These are phyloP conservation scores for Wickerhamiella sorbophila DNA, from an alignment of 805 yeast genomes.

Conservation along the genomic window DNA sequence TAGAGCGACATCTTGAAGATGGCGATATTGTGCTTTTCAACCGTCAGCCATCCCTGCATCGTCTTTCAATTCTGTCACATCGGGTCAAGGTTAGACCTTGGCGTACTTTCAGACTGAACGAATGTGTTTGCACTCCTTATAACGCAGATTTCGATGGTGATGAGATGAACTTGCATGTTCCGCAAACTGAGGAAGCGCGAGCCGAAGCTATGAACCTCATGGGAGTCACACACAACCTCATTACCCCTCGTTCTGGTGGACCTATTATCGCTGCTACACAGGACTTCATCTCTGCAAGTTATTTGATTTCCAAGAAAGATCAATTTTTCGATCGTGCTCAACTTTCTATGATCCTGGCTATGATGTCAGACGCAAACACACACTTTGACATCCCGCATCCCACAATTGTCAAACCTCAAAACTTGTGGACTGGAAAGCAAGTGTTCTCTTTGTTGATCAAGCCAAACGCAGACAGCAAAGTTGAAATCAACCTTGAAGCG, in stretches of 20 bases:
- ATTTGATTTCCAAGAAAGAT: constrained; percentile 82
- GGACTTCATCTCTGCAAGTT: constrained; percentile 96
- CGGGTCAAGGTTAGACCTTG: constrained; percentile 98
- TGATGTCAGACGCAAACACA: constrained; percentile 87
- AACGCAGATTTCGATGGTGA: constrained; percentile 99
- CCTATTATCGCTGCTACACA: constrained; percentile 99
- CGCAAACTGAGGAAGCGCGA: constrained; percentile 96
- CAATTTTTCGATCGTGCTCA: constrained; percentile 81
- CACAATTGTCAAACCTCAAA: constrained; percentile 74
- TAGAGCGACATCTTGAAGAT: constrained; percentile 93
- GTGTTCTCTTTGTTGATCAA: constrained; percentile 74
- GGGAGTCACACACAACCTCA: constrained; percentile 92
- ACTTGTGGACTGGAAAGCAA: constrained; percentile 96
- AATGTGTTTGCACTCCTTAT: constrained; percentile 98
- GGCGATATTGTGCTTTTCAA: constrained; percentile 93
- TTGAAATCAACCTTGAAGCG: constrained; percentile 82
- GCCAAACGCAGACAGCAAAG: constrained; percentile 65
- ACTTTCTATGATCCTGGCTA: constrained; percentile 65
- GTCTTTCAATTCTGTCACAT: constrained; percentile 99
- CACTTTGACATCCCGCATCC: constrained; percentile 96
- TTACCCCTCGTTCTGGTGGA: constrained; percentile 96
- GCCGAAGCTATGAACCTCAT: constrained; percentile 96
- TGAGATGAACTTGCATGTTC: constrained; percentile 97
- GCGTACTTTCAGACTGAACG: constrained; percentile 88
- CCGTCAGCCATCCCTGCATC: constrained; percentile 98